Conservation (phyloP, 2,329 filamentous ascomycete genomes). For the Nemania diffusa region DNA sequence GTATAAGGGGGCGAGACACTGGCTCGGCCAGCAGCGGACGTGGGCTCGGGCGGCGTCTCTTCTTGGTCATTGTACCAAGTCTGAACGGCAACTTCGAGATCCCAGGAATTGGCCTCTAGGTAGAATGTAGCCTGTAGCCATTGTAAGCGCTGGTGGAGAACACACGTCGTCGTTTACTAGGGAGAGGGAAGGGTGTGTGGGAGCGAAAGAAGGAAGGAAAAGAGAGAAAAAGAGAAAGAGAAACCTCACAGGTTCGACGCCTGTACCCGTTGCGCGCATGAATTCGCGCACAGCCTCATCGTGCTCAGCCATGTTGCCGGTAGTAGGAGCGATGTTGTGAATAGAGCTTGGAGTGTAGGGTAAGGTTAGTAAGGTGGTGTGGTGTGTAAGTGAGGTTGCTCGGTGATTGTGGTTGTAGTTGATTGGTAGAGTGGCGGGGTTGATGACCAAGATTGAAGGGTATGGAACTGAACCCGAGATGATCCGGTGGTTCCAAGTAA, state of each 20-base stretch:
- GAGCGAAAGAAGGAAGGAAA: neutral
- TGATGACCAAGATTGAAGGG: neutral
- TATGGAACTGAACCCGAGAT: neutral
- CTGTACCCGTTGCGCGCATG: slow-evolving; percentile 64
- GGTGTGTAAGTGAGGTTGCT: neutral
- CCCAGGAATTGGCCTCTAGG: slow-evolving; percentile 72
- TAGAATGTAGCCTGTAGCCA: slow-evolving; percentile 70
- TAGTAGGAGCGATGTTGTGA: neutral
- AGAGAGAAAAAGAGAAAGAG: neutral
- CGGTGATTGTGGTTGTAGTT: neutral
- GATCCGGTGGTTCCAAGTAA: no score
- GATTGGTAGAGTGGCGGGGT: neutral
- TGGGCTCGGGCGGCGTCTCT: slow-evolving; percentile 52
- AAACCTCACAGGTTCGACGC: slow-evolving; percentile 53
- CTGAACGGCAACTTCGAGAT: slow-evolving; percentile 70
- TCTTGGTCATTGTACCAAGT: slow-evolving; percentile 71
- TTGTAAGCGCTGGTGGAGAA: neutral
- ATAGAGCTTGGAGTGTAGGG: neutral
- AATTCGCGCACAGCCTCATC: slow-evolving; percentile 63
- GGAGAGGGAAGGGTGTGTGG: neutral
- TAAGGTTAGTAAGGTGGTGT: neutral
- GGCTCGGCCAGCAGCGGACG: slow-evolving; percentile 55
- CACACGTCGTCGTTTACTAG: no score
- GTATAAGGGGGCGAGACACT: slow-evolving; percentile 57
- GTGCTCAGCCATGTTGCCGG: slow-evolving; percentile 44